Evolutionary conservation across 2,329 filamentous ascomycete genomes (phyloP).

Genomic region (Aureobasidium sp.): DNA sequence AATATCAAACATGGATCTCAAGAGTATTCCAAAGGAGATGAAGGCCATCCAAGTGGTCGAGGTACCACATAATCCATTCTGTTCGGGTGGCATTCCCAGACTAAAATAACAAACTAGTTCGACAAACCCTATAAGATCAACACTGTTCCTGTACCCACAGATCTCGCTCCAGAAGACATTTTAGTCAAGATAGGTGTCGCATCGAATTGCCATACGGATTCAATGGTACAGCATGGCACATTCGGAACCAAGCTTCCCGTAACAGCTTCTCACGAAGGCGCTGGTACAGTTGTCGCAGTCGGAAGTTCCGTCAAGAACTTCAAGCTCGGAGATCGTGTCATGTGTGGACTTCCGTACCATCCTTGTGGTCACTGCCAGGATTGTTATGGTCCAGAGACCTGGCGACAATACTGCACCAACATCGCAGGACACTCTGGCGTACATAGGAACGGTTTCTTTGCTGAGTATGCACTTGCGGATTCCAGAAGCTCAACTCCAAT

Average conservation of each 20-base stretch:
- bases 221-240: constrained; percentile 46
- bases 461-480: constrained; percentile 50
- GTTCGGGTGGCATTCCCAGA: not conserved
- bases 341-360: constrained; percentile 48
- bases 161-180: constrained; percentile 46
- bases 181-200: constrained; percentile 54
- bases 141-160: constrained; percentile 41
- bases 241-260: constrained; percentile 44
- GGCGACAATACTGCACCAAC: constrained; percentile 47
- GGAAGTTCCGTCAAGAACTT: constrained; percentile 39
- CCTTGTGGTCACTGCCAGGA: constrained; percentile 48
- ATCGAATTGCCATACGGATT: constrained; percentile 57
- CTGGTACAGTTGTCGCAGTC: constrained; percentile 46
- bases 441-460: constrained; percentile 47
- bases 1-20: constrained; percentile 16
- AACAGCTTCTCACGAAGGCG: constrained; percentile 51
- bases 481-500: constrained; percentile 39
- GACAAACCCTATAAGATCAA: constrained; percentile 50
- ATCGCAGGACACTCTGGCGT: constrained; percentile 44
- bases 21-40: constrained; percentile 39
- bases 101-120: constrained; percentile 29
- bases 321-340: constrained; percentile 47
- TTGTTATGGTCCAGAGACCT: constrained; percentile 44
- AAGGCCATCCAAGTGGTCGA: constrained; percentile 43
- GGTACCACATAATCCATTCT: constrained; percentile 23